Conservation (phyloP, 495 filamentous ascomycete species). For the Penicilliopsis zonata region DNA sequence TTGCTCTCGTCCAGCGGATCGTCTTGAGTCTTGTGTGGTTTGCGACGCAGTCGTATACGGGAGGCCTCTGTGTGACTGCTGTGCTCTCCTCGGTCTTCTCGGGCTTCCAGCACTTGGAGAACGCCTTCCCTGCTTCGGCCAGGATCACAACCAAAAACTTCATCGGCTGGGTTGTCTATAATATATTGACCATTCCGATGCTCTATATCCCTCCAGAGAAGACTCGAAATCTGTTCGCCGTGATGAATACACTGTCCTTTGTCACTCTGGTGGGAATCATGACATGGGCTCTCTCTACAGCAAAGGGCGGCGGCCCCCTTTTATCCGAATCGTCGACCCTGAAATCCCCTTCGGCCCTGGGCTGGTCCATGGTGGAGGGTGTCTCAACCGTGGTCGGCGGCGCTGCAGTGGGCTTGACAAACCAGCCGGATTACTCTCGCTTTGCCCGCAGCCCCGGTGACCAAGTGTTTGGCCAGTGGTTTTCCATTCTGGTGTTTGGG, state of each 20-base stretch:
- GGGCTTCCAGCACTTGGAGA: constrained; percentile 15
- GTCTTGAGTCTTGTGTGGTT: constrained; percentile 5
- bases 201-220: constrained; percentile 17
- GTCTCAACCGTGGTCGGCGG: constrained; percentile 13
- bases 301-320: constrained; percentile 12
- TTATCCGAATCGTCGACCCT: constrained; percentile 7
- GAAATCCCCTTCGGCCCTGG: constrained; percentile 4
- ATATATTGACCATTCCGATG: constrained; percentile 17
- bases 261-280: constrained; percentile 15
- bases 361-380: constrained; percentile 14
- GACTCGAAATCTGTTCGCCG: constrained; percentile 10
- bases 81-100: constrained; percentile 19
- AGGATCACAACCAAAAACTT: constrained; percentile 15
- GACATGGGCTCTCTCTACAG: constrained; percentile 15
- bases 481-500: constrained; percentile 10
- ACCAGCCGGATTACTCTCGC: constrained; percentile 16
- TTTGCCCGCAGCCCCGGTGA: constrained; percentile 14
- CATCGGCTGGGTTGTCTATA: constrained; percentile 17
- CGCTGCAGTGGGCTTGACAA: constrained; percentile 12
- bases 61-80: constrained; percentile 13
- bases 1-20: constrained; percentile 4
- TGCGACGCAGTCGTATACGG: constrained; percentile 7
- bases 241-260: constrained; percentile 8
- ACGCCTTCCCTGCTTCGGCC: constrained; percentile 15
- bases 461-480: constrained; percentile 14